phyloP scores from a whole-genome alignment of 2,329 filamentous ascomycete species.

The Truncatella angustata region DNA sequence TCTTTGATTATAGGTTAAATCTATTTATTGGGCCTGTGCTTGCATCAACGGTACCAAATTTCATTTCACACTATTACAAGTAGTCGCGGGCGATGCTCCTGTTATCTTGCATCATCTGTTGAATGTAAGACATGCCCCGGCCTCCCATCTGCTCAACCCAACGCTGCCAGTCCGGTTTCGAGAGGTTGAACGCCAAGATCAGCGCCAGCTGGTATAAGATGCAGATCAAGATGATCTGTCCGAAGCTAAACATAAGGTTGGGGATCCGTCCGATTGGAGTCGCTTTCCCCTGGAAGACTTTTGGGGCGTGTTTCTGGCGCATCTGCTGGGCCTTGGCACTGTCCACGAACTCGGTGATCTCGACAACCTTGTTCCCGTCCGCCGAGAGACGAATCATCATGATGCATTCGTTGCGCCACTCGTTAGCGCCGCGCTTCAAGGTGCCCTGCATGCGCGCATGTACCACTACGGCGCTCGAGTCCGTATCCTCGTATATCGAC shows the following conservation, averaged over 20 bases:
- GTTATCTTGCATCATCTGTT: too few species aligned
- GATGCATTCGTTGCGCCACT: slow-evolving; percentile 33
- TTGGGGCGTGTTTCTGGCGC: slow-evolving; percentile 26
- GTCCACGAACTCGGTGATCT: slow-evolving; percentile 39
- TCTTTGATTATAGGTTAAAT: too few species aligned
- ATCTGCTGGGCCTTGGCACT: slow-evolving; percentile 37
- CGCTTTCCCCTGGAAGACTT: slow-evolving; percentile 19
- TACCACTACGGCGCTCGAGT: slow-evolving; percentile 33
- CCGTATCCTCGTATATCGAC: slow-evolving; percentile 29
- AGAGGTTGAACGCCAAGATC: neutral
- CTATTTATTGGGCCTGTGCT: too few species aligned
- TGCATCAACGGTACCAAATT: too few species aligned
- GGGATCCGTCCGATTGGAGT: neutral
- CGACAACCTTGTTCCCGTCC: slow-evolving; percentile 23
- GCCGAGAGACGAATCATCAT: slow-evolving; percentile 29
- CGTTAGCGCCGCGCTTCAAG: slow-evolving; percentile 18
- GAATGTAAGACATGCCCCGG: neutral
- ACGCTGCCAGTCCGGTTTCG: neutral
- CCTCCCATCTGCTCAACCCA: neutral
- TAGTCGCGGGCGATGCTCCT: too few species aligned
- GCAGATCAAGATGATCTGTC: neutral
- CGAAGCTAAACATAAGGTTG: neutral
- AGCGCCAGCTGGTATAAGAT: slow-evolving; percentile 3
- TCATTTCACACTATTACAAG: too few species aligned
- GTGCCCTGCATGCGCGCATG: slow-evolving; percentile 33